Conservation (phyloP, 1,284 basidiomycete genomes). For the Sanghuangporus baumii region DNA sequence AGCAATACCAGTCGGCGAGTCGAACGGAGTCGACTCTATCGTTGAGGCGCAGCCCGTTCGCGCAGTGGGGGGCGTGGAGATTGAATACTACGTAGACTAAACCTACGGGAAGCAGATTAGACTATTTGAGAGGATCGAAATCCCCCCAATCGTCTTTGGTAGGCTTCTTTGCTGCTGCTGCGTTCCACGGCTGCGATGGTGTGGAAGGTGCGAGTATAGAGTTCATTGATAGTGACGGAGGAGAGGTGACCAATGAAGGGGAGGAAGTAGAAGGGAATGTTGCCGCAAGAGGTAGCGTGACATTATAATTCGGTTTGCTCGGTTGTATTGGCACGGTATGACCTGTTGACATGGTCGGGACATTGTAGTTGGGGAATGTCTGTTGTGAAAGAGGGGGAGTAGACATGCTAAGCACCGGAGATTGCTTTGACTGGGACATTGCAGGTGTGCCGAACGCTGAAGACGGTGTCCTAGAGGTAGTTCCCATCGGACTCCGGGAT, state of each 20-base stretch:
- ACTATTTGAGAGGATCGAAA: conserved; percentile 60
- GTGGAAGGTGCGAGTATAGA: conserved; percentile 6
- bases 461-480: conserved; percentile 26
- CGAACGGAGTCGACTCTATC: conserved; percentile 37
- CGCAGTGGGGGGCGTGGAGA: conserved; percentile 39
- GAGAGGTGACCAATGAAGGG: conserved; percentile 30
- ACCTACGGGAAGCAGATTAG: neutral
- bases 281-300: conserved; percentile 7
- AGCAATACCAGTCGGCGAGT: conserved; percentile 32
- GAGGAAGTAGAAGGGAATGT: conserved; percentile 42
- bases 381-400: neutral
- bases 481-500: conserved; percentile 19
- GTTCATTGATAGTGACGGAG: conserved; percentile 5
- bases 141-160: conserved; percentile 70
- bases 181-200: conserved; percentile 27
- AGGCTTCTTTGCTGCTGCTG: conserved; percentile 37
- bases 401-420: conserved; percentile 23
- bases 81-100: conserved; percentile 33
- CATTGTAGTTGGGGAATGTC: conserved; percentile 1
- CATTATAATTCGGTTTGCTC: conserved; percentile 16
- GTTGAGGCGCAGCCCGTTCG: conserved; percentile 48
- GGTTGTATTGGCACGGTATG: conserved; percentile 4
- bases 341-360: neutral
- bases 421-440: conserved; percentile 24
- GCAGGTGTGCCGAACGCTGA: conserved; percentile 19